Evolutionary conservation across 495 filamentous ascomycete species (phyloP), one percentile per base, ranked within the genome.

Genomic region (Aspergillus avenaceus): DNA sequence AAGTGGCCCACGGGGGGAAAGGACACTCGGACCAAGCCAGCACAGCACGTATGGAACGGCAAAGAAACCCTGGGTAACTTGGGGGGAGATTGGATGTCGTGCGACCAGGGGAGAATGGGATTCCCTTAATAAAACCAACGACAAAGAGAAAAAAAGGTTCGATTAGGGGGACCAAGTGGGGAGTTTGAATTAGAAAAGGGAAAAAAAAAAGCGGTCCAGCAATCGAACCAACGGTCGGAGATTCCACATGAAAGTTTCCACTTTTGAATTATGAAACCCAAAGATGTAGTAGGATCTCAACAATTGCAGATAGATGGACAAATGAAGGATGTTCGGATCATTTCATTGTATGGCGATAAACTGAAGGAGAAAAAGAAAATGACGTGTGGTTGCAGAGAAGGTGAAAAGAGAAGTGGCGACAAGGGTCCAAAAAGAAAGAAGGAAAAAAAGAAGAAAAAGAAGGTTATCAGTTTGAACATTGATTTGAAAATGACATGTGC

Each of bases 11-110:
- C 26, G 29, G 42, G 23, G 26, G n/a, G n/a, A n/a, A n/a, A n/a
- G n/a, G 23, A 29, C 41, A 44, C 41, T 44, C 19, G 41, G 22
- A 24, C 41, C 41, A 44, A n/a, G 41, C 18, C 32, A 38, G 7
- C 1, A 18, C 21, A 14, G 12, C 34, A 21, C 9, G 16, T 25
- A 45, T 14, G 25, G 42, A 31, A 45, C 12, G 29, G 42, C 26
- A 16, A 29, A 16, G 26, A 45, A 31, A 45, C 26, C 23, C 42
- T 45, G 42, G 29, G 22, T 26, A 14, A 42, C 41, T 28, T 44
- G 41, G n/a, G 41, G n/a, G n/a, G n/a, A n/a, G 41, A 44, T 44
- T 18, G 19, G 12, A 25, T n/a, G 25, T 24, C 24, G 24, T 44
- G 25, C n/a, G n/a, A n/a, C n/a, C n/a, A n/a, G n/a, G n/a, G n/a